Evolutionary conservation across 176 grass and related monocot species (phyloP).

Genomic region (Puya raimondii): DNA sequence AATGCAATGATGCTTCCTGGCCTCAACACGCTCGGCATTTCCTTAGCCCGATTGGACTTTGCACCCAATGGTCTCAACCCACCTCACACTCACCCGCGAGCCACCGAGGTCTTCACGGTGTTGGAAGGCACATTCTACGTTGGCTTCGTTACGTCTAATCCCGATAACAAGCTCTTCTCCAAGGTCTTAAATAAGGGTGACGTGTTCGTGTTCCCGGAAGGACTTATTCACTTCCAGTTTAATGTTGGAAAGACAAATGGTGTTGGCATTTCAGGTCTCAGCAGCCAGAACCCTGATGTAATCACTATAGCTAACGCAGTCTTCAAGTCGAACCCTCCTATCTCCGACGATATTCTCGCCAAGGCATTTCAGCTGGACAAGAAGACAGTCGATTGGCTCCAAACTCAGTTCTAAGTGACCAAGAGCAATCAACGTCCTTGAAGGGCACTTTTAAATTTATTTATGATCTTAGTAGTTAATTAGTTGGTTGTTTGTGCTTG

Average conservation of each 20-base stretch:
- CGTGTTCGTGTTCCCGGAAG: constrained; percentile 31
- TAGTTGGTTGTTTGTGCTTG: no score
- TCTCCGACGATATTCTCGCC: constrained; percentile 24
- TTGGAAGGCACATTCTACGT: constrained; percentile 39
- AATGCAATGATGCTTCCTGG: constrained; percentile 31
- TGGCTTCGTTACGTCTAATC: constrained; percentile 44
- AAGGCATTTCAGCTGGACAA: constrained; percentile 35
- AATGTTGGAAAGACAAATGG: constrained; percentile 7
- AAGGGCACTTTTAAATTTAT: no score
- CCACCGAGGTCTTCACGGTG: constrained; percentile 43
- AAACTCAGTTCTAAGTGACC: constrained; percentile 4
- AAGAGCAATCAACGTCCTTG: neutral
- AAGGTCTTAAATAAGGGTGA: constrained; percentile 37
- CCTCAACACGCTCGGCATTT: constrained; percentile 71
- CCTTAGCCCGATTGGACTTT: constrained; percentile 53
- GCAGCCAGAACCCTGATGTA: constrained; percentile 32
- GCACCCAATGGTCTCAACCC: constrained; percentile 49
- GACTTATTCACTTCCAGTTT: constrained; percentile 38
- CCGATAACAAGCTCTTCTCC: constrained; percentile 43
- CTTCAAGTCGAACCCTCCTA: constrained; percentile 17
- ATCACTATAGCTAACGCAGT: constrained; percentile 18
- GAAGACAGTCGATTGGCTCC: constrained; percentile 19
- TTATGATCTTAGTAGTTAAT: no score
- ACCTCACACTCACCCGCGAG: constrained; percentile 56
- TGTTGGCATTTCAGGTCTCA: constrained; percentile 23